Conservation (phyloP, 2,329 filamentous ascomycete genomes). For the Diaporthe velutina region DNA sequence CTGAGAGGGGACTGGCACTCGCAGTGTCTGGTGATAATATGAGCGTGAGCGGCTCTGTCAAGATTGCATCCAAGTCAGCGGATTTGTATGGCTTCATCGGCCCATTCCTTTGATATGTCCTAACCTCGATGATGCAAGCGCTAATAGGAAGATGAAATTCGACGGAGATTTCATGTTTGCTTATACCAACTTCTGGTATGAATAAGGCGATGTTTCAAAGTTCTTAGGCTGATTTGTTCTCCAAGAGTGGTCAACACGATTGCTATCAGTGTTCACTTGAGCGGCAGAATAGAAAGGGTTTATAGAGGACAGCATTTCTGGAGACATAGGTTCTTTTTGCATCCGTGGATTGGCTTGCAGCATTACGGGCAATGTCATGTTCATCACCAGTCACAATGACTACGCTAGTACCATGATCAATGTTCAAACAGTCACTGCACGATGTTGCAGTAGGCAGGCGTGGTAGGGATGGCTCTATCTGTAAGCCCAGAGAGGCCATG, state of each 20-base stretch:
- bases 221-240: background rate
- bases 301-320: background rate
- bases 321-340: fast-evolving
- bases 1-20: conserved; percentile 9
- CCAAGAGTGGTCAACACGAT: background rate
- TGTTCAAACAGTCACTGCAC: background rate
- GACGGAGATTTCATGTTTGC: background rate
- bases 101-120: background rate
- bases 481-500: too few relatives aligned
- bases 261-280: background rate
- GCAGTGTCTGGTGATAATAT: background rate
- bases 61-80: background rate
- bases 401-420: background rate
- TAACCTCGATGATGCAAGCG: background rate
- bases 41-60: background rate
- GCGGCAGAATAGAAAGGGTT: background rate
- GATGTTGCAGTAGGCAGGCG: too few relatives aligned
- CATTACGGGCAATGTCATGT: background rate
- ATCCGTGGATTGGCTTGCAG: background rate
- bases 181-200: background rate
- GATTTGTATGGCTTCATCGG: fast-evolving
- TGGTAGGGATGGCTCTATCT: too few relatives aligned
- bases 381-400: background rate
- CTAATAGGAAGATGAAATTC: fast-evolving
- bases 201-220: too few relatives aligned